Base-by-base conservation (phyloP, 805 yeast species). In the Metschnikowia picachoensis region DNA sequence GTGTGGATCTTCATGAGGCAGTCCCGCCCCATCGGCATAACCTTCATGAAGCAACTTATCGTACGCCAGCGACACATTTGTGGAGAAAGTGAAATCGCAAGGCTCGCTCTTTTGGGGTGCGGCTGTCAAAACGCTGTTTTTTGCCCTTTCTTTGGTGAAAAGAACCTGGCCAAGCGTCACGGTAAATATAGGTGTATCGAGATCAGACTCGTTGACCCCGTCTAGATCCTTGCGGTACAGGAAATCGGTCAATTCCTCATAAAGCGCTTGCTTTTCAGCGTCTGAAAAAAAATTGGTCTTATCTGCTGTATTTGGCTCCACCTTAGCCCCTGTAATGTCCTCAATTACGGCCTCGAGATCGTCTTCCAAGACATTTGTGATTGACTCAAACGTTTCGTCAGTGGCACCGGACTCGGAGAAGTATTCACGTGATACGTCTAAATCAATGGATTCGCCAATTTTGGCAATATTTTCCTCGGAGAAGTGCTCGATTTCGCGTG, bases 121-220 rank as follows among this genome's bases (percentile, higher is more conserved):
- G 7, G 33, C 29, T 12, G 38, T 14, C 16, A 44, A 39, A 6
- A 47, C 36, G 8, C 12, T 17, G 14, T 30, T 33, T 12, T 38
- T 34, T 10, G 35, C 33, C 16, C 35, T 44, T 10, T 52, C 44
- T 0, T 52, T 49, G 38, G 61, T 58, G 37, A 68, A 64, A 13
- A 73, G 52, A 12, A 73, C 56, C 30, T 64, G 62, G n/a, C 78
- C 78, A 20, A 73, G 60, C 1, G 75, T 64, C 8, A 65, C 59
- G 0, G 73, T 65, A 41, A 72, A 61, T 5, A 66, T 55, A 1
- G 72, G 67, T 8, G 43, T 47, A 35, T 61, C 62, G 29, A 59
- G 43, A 2, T 51, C 41, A 9, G 47, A 41, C 1, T 47, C 54
- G 1, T 45, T 20, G 4, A 62, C 57, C 0, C 73, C 72, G 13